Evolutionary conservation across 2,329 filamentous ascomycete genomes (phyloP).

Genomic region (Thelonectria discophora): DNA sequence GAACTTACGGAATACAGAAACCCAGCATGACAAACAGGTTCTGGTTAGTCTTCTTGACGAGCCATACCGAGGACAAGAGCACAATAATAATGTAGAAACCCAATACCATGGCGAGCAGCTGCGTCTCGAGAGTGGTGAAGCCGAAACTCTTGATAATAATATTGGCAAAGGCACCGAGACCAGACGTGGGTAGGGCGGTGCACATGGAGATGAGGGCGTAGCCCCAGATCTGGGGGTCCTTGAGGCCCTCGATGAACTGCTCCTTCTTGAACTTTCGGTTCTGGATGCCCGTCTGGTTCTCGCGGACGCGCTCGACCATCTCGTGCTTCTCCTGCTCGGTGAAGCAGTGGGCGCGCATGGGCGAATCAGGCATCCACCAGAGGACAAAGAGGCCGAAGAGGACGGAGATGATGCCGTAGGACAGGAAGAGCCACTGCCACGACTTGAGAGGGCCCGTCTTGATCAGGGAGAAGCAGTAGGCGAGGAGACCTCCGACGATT

Average conservation of each 20-base stretch:
- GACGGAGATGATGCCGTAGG: constrained; percentile 70
- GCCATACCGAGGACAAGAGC: constrained; percentile 70
- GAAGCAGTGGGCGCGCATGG: constrained; percentile 77
- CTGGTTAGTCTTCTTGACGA: constrained; percentile 74
- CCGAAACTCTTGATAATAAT: constrained; percentile 77
- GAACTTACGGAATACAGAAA: constrained; percentile 69
- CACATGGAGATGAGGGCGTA: constrained; percentile 73
- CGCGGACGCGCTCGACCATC: constrained; percentile 67
- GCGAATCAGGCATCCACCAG: constrained; percentile 72
- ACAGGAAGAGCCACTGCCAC: constrained; percentile 75
- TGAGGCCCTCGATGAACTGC: constrained; percentile 61
- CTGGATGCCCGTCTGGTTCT: constrained; percentile 69
- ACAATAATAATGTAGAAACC: constrained; percentile 78
- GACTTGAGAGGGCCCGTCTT: constrained; percentile 62
- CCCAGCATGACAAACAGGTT: constrained; percentile 72
- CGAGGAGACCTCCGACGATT: constrained; percentile 75
- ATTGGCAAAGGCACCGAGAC: constrained; percentile 76
- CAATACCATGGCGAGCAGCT: constrained; percentile 78
- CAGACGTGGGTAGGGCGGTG: constrained; percentile 77
- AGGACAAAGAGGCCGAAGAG: constrained; percentile 72
- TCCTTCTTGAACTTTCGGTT: constrained; percentile 59
- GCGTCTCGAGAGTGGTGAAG: constrained; percentile 72
- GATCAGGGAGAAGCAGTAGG: constrained; percentile 69
- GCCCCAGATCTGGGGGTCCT: constrained; percentile 73
- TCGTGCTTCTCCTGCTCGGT: constrained; percentile 71